phyloP scores from a whole-genome alignment of 2,329 filamentous ascomycete genomes.

The Ceratocystis diversiconidia region DNA sequence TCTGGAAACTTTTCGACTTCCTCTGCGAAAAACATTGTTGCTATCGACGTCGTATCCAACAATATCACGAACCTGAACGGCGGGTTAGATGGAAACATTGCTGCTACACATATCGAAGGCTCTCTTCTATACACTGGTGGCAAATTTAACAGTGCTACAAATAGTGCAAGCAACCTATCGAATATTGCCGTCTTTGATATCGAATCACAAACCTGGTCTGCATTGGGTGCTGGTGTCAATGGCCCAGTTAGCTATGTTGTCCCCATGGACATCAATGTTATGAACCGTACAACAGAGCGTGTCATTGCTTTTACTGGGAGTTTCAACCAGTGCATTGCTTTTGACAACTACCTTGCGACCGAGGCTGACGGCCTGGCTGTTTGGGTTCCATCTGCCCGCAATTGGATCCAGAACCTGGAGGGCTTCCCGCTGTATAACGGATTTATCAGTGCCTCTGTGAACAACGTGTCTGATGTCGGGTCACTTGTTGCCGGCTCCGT shows the following conservation, averaged over 20 bases:
- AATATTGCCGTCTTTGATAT: slow-evolving; percentile 67
- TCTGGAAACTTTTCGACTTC: slow-evolving; percentile 70
- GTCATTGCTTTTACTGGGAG: slow-evolving; percentile 68
- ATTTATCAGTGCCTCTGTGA: slow-evolving; percentile 51
- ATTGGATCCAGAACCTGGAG: slow-evolving; percentile 76
- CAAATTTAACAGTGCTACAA: slow-evolving; percentile 61
- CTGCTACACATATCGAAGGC: slow-evolving; percentile 52
- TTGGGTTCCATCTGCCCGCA: slow-evolving; percentile 73
- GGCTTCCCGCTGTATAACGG: slow-evolving; percentile 55
- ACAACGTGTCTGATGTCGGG: slow-evolving; percentile 47
- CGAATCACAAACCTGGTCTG: slow-evolving; percentile 52
- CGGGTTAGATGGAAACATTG: slow-evolving; percentile 69
- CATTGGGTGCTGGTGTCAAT: slow-evolving; percentile 75
- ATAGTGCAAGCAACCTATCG: slow-evolving; percentile 49
- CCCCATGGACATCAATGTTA: slow-evolving; percentile 66
- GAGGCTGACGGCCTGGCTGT: slow-evolving; percentile 65
- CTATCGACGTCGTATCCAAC: slow-evolving; percentile 49
- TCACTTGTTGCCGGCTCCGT: slow-evolving; percentile 75
- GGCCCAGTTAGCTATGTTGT: slow-evolving; percentile 64
- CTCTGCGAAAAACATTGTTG: slow-evolving; percentile 60
- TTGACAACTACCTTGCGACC: slow-evolving; percentile 46
- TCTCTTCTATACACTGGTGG: slow-evolving; percentile 68
- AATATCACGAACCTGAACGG: slow-evolving; percentile 48
- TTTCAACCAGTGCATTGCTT: slow-evolving; percentile 59
- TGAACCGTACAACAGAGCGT: slow-evolving; percentile 49